Base-by-base conservation (phyloP, 441 rosid genomes). In the Biscutella auriculata region DNA sequence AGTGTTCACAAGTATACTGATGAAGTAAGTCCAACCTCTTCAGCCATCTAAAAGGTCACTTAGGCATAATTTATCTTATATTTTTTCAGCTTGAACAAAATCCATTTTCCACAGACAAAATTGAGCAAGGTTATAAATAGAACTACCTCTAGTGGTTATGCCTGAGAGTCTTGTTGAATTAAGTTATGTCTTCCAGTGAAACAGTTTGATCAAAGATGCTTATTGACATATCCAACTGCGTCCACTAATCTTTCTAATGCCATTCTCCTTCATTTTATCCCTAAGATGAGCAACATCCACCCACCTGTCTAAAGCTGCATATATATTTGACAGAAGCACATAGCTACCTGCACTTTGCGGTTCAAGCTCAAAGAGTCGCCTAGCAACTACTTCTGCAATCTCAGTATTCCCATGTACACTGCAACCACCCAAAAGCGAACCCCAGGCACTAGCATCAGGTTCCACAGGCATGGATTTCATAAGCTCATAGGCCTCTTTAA, bases 371-470 rank as follows among this genome's bases (percentile, higher is more conserved):
- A 83, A 68, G 44, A 87, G 78, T 8, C 54, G 57, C 19, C 69
- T 63, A 5, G 86, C 85, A 39, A 77, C 85, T 59, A 62, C 45
- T 73, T 79, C 73, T 28, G 82, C 86, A 17, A 90, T 66, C 72
- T 83, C 87, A 62, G 72, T 64, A 53, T 83, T 71, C 28, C 76
- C 65, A 65, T 83, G 73, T 27, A 79, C 62, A 65, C 76, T 77
- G 65, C 97, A 85, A 30, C 82, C 92, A 48, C 84, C 86, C 34
- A 87, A 84, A 61, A 87, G 76, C 13, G 97, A 86, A 53, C 89
- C 92, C 95, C 96, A 87, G 6, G 83, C 86, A 71, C 92, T 66
- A n/a, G 82, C 79, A 63, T 77, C 57, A 60, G 88, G 77, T 53
- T 82, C 80, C 67, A 79, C 69, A 14, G 96, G 85, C 79, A 79